Conservation (phyloP, 2,329 filamentous ascomycete species). For the Neofusicoccum sp. region DNA sequence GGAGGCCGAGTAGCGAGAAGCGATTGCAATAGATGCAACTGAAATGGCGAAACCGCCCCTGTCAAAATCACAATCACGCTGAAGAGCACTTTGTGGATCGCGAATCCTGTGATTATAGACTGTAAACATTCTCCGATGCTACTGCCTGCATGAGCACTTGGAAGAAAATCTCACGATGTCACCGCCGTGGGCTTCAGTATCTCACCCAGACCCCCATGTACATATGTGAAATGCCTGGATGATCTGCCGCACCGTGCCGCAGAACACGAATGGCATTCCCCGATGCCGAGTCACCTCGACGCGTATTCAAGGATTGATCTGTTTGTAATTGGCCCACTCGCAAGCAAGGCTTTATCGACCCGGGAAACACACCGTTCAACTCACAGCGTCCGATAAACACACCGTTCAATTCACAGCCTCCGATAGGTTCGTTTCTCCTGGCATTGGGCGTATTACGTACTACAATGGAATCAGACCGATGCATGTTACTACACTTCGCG, state of each 20-base stretch:
- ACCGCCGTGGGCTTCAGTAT: background rate
- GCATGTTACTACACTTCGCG: too few relatives aligned
- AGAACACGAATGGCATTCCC: background rate
- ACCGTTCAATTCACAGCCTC: background rate
- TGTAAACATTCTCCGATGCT: too few relatives aligned
- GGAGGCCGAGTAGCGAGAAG: background rate
- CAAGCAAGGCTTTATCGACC: background rate
- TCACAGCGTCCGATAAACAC: background rate
- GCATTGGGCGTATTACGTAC: too few relatives aligned
- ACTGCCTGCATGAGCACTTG: background rate
- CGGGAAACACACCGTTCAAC: background rate
- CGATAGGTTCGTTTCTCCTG: too few relatives aligned
- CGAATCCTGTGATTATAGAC: too few relatives aligned
- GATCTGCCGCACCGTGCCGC: background rate
- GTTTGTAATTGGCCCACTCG: background rate
- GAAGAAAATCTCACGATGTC: background rate
- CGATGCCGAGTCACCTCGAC: background rate
- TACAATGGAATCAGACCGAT: too few relatives aligned
- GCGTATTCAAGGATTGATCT: background rate
- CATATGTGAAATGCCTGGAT: background rate
- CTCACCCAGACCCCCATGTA: background rate
- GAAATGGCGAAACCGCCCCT: constrained; percentile 9
- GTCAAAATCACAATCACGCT: background rate
- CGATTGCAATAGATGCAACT: constrained; percentile 2
- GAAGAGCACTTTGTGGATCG: too few relatives aligned